Percentiles rank a stretch among this genome's conserved stretches.
Conservation (phyloP, 129 eudicot species). For the Artemisia annua region DNA sequence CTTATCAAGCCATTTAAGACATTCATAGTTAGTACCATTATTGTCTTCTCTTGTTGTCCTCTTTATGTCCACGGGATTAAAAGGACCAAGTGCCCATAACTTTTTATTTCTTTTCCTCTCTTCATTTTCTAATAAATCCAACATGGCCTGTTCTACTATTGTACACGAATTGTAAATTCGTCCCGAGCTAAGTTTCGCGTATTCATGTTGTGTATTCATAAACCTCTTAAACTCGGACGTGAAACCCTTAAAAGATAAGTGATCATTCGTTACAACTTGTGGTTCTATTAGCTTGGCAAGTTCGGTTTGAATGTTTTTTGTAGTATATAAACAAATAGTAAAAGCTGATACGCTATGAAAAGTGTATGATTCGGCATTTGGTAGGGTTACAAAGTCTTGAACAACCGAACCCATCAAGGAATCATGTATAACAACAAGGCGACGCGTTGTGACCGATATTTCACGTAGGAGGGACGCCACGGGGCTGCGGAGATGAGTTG, state of each 20-base stretch:
- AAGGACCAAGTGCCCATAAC: constrained; percentile 70
- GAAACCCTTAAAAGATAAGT: constrained; percentile 29
- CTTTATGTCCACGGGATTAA: constrained; percentile 37
- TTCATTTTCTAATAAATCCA: constrained; percentile 36
- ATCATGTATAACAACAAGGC: constrained; percentile 60
- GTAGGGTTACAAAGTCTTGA: constrained; percentile 48
- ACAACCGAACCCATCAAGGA: constrained; percentile 52
- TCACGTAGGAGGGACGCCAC: constrained; percentile 30
- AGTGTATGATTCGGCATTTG: constrained; percentile 55
- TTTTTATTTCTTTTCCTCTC: constrained; percentile 11
- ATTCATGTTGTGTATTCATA: constrained; percentile 17
- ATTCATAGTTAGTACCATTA: constrained; percentile 12
- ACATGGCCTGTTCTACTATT: constrained; percentile 34
- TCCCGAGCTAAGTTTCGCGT: constrained; percentile 33
- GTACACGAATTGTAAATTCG: constrained; percentile 49
- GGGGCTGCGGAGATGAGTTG: constrained; percentile 47
- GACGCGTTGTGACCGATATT: constrained; percentile 36
- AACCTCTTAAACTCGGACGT: constrained; percentile 32
- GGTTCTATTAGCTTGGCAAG: constrained; percentile 14
- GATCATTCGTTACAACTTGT: background rate
- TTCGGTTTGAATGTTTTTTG: constrained; percentile 39
- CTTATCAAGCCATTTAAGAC: constrained; percentile 48
- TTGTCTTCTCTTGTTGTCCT: background rate
- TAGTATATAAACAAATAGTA: constrained; percentile 24
- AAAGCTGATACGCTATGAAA: constrained; percentile 55